Base-by-base conservation (phyloP, 257 asterid genomes). In the Lycium barbarum region DNA sequence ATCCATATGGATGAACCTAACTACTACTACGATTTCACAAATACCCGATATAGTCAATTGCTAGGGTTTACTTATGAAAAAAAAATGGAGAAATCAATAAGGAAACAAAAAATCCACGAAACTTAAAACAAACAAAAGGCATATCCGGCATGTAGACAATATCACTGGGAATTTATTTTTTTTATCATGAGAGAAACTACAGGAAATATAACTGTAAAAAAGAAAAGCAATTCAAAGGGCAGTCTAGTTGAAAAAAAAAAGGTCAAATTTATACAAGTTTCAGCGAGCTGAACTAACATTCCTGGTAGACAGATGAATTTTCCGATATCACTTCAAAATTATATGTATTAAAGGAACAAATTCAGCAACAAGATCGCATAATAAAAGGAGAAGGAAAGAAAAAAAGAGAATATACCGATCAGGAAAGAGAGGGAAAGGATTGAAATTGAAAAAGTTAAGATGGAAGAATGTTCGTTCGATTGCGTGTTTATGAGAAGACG, bases 401-500 rank as follows among this genome's bases (percentile, higher is more conserved):
- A 15, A 15, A 59, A 58, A 18, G 2, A 51, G 11, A 59, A 18
- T 6, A 18, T 9, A 6, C 10, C 66, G 66, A 59, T 59, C 66
- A 59, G 9, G 26, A 59, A 59, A 59, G 33, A 59, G 66, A 59
- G 66, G 18, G 26, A 9, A 59, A 59, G 33, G 26, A 59, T 10
- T 17, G 78, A 15, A 70, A 38, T 9, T 14, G 33, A 36, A 7
- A 78, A 53, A 1, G 26, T 78, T 78, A 2, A 17, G 82, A 54
- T 53, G 33, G 65, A 53, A 14, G 82, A 78, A 49, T 78, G 33
- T 53, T 53, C 26, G 65, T 53, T 53, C 26, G 65, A 78, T 78
- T 78, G 82, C 82, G 82, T 76, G 82, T 51, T 13, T 76, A 51
- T 51, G 47, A 22, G 63, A 53, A 51, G 63, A 76, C 10, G 45